Base-by-base conservation (phyloP, 2,329 filamentous ascomycete species). In the Colletotrichum liaoningense region DNA sequence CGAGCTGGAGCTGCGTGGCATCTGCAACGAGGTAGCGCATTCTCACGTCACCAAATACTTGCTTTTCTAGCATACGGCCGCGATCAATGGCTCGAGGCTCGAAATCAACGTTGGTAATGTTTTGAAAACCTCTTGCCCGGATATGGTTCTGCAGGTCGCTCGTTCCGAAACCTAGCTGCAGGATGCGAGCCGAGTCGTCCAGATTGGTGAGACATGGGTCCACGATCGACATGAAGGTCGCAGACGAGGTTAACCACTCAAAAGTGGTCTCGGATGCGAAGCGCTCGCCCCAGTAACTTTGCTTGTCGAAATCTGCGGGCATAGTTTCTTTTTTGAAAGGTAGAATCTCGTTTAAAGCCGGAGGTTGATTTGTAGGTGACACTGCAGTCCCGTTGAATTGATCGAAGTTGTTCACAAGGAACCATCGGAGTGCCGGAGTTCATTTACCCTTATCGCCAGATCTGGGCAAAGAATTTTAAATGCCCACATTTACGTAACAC, bases 31-130 rank as follows among this genome's bases (percentile, higher is more conserved):
- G 75, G 68, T 88, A 88, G 28, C 78, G 77, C 81, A 84, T 86
- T 19, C 71, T 73, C 4, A 87, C 81, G 68, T 88, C 82, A 22
- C 85, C 84, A 74, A 88, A 88, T 1, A 76, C 79, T 6, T 75
- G 63, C 30, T 76, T 62, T 75, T 88, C 86, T 2, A 85, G 79
- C 35, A 82, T 76, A 4, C 80, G 81, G 1, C 86, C 86, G 33
- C 85, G 82, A 26, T 84, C 80, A 9, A 85, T 78, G 6, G 87
- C 87, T 7, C 86, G 79, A 5, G 86, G 86, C 76, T 88, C 86
- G 74, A 86, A 88, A 78, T 88, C 87, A 72, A 87, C 77, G 72
- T 88, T 88, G 7, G 84, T 85, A 22, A 88, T 79, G 75, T 85
- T 76, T 3, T 65, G n/a, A 73, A 85, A 86, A 1, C 85, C 86